A percentile compares a stretch with the other conserved stretches of the same genome.
Conservation (phyloP, 768 basidiomycete species). For the Boletellus emodensis region DNA sequence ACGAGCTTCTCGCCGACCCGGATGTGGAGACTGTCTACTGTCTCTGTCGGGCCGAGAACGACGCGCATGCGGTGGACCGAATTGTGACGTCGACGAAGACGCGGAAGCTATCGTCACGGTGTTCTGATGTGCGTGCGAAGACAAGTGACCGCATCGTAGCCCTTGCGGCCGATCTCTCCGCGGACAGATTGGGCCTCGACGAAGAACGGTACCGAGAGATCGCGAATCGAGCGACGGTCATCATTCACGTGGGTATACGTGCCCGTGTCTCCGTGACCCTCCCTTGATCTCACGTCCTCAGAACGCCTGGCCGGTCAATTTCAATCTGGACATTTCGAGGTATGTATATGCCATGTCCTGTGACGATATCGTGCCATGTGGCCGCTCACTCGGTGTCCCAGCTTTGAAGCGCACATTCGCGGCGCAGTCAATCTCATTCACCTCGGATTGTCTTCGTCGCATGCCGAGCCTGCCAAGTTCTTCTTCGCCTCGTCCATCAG, state of each 20-base stretch:
- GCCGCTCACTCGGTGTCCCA: slow-evolving; percentile 5
- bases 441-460: slow-evolving; percentile 40
- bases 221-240: slow-evolving; percentile 34
- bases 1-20: slow-evolving; percentile 36
- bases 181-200: slow-evolving; percentile 38
- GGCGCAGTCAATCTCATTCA: slow-evolving; percentile 51
- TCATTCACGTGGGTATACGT: slow-evolving; percentile 39
- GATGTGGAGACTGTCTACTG: slow-evolving; percentile 44
- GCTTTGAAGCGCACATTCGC: slow-evolving; percentile 45
- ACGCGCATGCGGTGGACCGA: slow-evolving; percentile 40
- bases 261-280: no score
- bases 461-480: slow-evolving; percentile 35
- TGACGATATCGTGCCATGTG: not conserved
- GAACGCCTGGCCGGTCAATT: slow-evolving; percentile 60
- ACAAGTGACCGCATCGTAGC: slow-evolving; percentile 32
- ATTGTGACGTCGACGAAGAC: slow-evolving; percentile 39
- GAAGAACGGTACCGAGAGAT: slow-evolving; percentile 37
- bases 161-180: slow-evolving; percentile 41
- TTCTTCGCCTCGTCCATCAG: slow-evolving; percentile 53
- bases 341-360: not conserved
- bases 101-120: slow-evolving; percentile 29
- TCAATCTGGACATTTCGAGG: slow-evolving; percentile 38
- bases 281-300: slow-evolving; percentile 10
- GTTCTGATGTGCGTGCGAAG: not conserved
- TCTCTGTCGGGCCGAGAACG: slow-evolving; percentile 46